Evolutionary conservation across 2,329 filamentous ascomycete species (phyloP), one percentile per base, ranked within the genome.

Genomic region (Phialophora macrospora): DNA sequence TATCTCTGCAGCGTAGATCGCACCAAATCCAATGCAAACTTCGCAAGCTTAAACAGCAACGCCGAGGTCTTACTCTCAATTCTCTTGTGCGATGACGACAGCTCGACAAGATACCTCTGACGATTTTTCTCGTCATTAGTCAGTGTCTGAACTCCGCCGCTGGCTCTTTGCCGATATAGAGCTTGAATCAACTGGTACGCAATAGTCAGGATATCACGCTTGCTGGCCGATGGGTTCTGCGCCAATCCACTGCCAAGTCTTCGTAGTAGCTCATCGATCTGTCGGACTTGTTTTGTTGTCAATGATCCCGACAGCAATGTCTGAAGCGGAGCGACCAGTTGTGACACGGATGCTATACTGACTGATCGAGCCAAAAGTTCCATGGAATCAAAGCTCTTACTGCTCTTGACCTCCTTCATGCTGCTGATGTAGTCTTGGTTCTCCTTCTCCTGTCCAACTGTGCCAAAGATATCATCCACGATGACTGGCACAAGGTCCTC

Each of bases 371-470:
- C 90, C 70, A 98, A 84, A 17, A 98, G 83, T 77, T 98, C 94
- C 89, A 98, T 96, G 0, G 95, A 96, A 75, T 99, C 96, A 74
- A 93, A 96, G 75, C 93, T 97, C 82, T 98, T 99, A 82, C 91
- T 97, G 77, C 91, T 95, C 81, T 97, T 98, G 63, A 99, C 90
- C 79, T 99, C 95, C 78, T 96, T 97, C 89, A 96, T 97, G 77
- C 94, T 91, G 75, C 88, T 97, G 63, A 90, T 89, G 76, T 99
- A 99, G 60, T 93, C 95, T 72, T 97, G 93, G 0, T 94, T 94
- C 73, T 99, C 95, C 78, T 99, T 99, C 75, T 99, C 94, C 79
- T 97, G 91, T 1, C 95, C 95, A 38, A 90, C 90, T 5, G 88
- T 87, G 32, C 96, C 96, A 74, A 99, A 99, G 12, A 96, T 95